phyloP scores from a whole-genome alignment of 345 rosid genomes.

The Abelmoschus esculentus region DNA sequence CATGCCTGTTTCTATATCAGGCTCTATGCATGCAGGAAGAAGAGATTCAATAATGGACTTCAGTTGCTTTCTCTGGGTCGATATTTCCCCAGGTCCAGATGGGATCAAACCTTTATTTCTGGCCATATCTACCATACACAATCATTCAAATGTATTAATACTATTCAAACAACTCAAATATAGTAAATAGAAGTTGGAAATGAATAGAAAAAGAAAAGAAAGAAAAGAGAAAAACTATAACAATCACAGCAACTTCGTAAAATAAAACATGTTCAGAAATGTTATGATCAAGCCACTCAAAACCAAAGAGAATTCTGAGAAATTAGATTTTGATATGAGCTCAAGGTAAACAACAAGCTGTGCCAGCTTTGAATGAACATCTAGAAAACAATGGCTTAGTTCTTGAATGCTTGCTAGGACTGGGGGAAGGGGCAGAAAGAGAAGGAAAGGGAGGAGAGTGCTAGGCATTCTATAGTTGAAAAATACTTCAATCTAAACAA shows the following conservation, averaged over 20 bases:
- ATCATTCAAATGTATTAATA: constrained; percentile 4
- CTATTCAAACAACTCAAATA: constrained; percentile 2
- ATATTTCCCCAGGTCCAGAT: constrained; percentile 91
- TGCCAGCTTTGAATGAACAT: not conserved
- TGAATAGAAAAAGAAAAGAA: constrained; percentile 7
- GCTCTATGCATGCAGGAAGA: constrained; percentile 89
- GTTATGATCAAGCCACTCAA: not conserved
- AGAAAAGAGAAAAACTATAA: constrained; percentile 1
- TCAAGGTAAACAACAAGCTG: not conserved
- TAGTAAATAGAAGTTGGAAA: not conserved
- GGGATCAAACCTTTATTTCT: constrained; percentile 96
- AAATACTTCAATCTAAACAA: not conserved
- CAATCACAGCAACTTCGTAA: not conserved
- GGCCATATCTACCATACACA: constrained; percentile 61
- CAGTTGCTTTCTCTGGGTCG: constrained; percentile 78
- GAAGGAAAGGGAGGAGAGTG: not conserved
- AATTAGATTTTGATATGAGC: constrained; percentile 2
- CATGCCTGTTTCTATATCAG: constrained; percentile 62
- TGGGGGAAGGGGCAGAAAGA: not conserved
- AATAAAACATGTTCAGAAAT: not conserved
- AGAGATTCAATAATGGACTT: constrained; percentile 93
- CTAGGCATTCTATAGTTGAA: not conserved
- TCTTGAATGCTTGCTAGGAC: not conserved
- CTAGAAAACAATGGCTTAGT: not conserved
- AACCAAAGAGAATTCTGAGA: not conserved